phyloP scores from a whole-genome alignment of 257 asterid species.

The Solanum appendiculatum region DNA sequence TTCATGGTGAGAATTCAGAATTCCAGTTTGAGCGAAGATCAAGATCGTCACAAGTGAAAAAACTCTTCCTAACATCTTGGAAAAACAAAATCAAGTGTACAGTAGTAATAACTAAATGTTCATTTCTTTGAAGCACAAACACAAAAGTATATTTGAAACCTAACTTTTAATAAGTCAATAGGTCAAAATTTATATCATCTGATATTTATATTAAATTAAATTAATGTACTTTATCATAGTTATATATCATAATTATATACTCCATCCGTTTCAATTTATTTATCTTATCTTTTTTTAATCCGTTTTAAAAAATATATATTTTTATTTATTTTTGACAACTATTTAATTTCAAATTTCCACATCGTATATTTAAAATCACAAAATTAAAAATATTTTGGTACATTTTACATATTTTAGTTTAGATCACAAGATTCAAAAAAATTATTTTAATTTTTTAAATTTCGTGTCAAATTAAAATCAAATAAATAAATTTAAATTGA shows the following conservation, averaged over 20 bases:
- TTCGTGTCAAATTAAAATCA: no score
- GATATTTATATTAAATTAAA: neutral
- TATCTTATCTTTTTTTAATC: no score
- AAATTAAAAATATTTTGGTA: no score
- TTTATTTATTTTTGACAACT: no score
- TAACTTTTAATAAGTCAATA: neutral
- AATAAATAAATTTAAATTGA: no score
- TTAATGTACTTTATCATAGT: no score
- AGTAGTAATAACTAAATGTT: neutral
- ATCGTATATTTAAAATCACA: fast-evolving
- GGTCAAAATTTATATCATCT: neutral
- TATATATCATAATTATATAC: no score
- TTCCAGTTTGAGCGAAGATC: slow-evolving; percentile 15
- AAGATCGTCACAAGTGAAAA: neutral
- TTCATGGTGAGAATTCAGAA: slow-evolving; percentile 40
- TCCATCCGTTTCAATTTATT: no score
- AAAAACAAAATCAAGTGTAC: neutral
- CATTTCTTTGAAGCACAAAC: neutral
- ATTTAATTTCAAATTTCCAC: no score
- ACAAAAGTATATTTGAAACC: neutral
- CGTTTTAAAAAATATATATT: no score
- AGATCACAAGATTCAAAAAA: fast-evolving
- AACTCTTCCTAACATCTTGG: neutral
- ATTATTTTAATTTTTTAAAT: no score
- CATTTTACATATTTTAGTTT: no score